Evolutionary conservation across 345 rosid genomes (phyloP).

Genomic region (Eucalyptus paniculata): DNA sequence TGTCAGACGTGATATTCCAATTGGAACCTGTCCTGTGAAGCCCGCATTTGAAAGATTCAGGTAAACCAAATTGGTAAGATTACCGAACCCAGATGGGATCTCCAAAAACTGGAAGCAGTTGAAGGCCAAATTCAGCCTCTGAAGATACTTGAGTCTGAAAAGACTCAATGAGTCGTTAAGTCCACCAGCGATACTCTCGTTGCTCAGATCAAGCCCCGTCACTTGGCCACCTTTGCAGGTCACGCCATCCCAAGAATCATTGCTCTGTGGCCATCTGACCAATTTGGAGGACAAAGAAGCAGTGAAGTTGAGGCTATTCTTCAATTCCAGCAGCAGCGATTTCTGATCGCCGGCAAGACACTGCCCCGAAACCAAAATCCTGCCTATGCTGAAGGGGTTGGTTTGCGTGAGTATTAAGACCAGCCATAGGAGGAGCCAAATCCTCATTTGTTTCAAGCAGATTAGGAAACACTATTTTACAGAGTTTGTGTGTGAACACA

Average conservation of each 20-base stretch:
- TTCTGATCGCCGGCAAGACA: neutral
- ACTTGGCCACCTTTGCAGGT: slow-evolving; percentile 16
- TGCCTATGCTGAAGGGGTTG: neutral
- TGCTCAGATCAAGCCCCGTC: fast-evolving
- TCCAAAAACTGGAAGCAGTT: fast-evolving
- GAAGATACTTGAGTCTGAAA: too few species aligned
- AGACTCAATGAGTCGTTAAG: too few species aligned
- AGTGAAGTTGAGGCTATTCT: neutral
- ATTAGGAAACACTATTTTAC: neutral
- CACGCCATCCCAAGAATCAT: slow-evolving; percentile 27
- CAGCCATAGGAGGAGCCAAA: neutral
- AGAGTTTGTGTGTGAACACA: too few species aligned
- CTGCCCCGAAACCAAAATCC: fast-evolving
- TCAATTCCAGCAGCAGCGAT: slow-evolving; percentile 9
- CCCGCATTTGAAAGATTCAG: too few species aligned
- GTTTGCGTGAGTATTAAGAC: neutral
- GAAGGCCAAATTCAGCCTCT: too few species aligned
- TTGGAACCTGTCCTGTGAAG: too few species aligned
- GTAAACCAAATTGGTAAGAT: too few species aligned
- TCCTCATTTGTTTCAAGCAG: neutral
- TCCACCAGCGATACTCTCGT: fast-evolving
- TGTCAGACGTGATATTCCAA: too few species aligned
- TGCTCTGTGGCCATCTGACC: slow-evolving; percentile 5
- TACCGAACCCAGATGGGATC: too few species aligned
- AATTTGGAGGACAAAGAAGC: neutral